phyloP scores from a whole-genome alignment of 495 filamentous ascomycete genomes.

The Lindgomyces ingoldianus region DNA sequence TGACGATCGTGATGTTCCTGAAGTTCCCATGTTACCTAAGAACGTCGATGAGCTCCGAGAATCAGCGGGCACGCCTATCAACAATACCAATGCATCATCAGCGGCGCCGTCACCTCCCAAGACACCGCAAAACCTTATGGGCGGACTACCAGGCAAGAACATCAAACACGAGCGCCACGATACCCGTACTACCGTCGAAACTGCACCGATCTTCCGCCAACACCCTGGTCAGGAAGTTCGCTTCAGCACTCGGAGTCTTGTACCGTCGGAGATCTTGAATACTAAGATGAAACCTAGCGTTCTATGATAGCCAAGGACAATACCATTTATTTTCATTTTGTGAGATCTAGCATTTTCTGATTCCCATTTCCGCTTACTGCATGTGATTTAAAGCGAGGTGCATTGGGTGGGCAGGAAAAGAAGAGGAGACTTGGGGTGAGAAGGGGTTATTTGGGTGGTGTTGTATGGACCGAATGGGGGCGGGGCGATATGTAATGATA shows the following conservation, averaged over 20 bases:
- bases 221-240: conserved; percentile 40
- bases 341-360: not conserved
- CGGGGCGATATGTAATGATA: not conserved
- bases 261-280: conserved; percentile 40
- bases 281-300: conserved; percentile 2
- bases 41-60: conserved; percentile 17
- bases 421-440: not conserved
- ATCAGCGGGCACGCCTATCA: not conserved
- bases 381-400: not conserved
- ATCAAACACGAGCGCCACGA: conserved; percentile 35
- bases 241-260: conserved; percentile 33
- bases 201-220: conserved; percentile 40
- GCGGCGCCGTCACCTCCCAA: not conserved
- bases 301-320: conserved; percentile 10
- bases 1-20: conserved; percentile 13
- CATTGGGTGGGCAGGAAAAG: not conserved
- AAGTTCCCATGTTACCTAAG: conserved; percentile 27
- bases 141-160: conserved; percentile 29
- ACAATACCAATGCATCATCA: not conserved
- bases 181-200: conserved; percentile 28
- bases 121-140: not conserved
- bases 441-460: not conserved
- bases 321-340: not conserved
- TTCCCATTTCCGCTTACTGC: not conserved
- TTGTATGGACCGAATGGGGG: too few species aligned